Conservation (phyloP, 2,329 filamentous ascomycete genomes). For the Nemania sp. region DNA sequence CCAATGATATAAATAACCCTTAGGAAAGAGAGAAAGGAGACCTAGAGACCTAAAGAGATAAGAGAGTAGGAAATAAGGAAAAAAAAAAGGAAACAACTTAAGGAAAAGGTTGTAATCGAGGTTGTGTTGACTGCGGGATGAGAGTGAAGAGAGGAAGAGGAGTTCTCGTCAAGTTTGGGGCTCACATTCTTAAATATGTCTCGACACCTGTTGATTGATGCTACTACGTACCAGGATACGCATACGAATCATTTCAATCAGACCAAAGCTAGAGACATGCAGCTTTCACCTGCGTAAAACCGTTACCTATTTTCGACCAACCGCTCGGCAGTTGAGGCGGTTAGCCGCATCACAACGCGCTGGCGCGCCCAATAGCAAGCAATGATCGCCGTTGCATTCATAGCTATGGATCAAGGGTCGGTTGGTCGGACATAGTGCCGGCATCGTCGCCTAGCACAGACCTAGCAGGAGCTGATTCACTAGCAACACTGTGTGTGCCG, state of each 20-base stretch:
- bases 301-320: constrained; percentile 42
- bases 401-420: constrained; percentile 30
- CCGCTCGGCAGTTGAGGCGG: constrained; percentile 42
- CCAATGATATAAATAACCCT: constrained; percentile 33
- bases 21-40: constrained; percentile 41
- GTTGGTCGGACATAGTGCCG: neutral
- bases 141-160: constrained; percentile 36
- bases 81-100: constrained; percentile 47
- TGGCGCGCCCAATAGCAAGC: constrained; percentile 43
- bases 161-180: constrained; percentile 16
- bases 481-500: neutral
- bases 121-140: constrained; percentile 41
- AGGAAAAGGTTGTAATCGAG: constrained; percentile 45
- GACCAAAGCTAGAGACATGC: constrained; percentile 3
- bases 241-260: constrained; percentile 7
- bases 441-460: constrained; percentile 11
- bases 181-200: constrained; percentile 45
- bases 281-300: constrained; percentile 14
- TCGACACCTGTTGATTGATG: constrained; percentile 11
- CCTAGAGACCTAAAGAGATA: constrained; percentile 44
- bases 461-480: constrained; percentile 13
- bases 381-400: constrained; percentile 38
- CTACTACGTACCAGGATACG: neutral
- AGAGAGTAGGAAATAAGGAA: constrained; percentile 42
- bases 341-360: constrained; percentile 49